Evolutionary conservation across 148 eudicot genomes (phyloP).

Genomic region (Camellia sinensis): DNA sequence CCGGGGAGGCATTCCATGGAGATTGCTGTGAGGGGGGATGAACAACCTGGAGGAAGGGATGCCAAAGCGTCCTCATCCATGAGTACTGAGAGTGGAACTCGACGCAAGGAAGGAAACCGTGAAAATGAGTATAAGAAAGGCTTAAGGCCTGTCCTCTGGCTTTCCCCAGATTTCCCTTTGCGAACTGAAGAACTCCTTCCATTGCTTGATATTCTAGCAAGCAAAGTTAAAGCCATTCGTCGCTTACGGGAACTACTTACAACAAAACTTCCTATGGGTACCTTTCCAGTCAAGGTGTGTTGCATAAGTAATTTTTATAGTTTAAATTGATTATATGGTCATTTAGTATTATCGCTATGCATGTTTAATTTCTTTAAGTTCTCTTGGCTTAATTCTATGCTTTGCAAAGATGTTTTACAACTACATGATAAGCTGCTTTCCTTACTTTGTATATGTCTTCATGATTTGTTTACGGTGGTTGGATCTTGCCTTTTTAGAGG

Average conservation of each 20-base stretch:
- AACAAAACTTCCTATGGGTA: conserved; percentile 87
- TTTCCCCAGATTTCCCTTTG: conserved; percentile 68
- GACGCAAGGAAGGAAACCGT: conserved; percentile 41
- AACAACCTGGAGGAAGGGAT: conserved; percentile 44
- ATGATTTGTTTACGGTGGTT: background rate
- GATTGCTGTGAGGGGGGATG: conserved; percentile 44
- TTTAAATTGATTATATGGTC: background rate
- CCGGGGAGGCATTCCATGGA: conserved; percentile 69
- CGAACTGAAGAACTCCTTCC: conserved; percentile 79
- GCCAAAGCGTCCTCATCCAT: conserved; percentile 42
- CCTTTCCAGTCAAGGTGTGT: conserved; percentile 81
- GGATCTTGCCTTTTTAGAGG: background rate
- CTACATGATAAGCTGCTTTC: background rate
- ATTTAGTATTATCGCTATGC: background rate
- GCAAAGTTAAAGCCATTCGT: conserved; percentile 89
- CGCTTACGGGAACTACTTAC: conserved; percentile 83
- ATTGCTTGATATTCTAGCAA: conserved; percentile 88
- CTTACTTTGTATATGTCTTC: background rate
- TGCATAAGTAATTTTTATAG: background rate
- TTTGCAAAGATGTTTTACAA: background rate
- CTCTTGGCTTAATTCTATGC: background rate
- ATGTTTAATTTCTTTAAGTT: conserved; percentile 4
- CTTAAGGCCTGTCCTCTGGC: conserved; percentile 81
- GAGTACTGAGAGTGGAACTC: conserved; percentile 28
- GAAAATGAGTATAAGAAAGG: conserved; percentile 92